These are phyloP conservation scores for Mortierella antarctica DNA, from an alignment of 192 early-diverging fungal species.

Conservation along the genomic window DNA sequence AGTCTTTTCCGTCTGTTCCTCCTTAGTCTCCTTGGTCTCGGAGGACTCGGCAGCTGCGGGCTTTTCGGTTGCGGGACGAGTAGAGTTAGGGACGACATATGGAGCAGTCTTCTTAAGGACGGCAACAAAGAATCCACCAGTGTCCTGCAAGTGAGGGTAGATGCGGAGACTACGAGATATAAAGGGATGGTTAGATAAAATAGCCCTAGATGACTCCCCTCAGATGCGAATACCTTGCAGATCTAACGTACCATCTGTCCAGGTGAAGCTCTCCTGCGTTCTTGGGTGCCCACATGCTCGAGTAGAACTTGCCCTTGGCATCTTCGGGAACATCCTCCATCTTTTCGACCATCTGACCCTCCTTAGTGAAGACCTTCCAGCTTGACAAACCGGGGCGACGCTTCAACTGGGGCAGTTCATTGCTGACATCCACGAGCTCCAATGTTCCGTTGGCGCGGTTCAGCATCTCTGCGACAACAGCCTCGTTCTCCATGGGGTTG, in stretches of 20 bases:
- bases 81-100: constrained; percentile 52
- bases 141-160: constrained; percentile 94
- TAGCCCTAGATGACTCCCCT: too few species aligned
- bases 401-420: constrained; percentile 80
- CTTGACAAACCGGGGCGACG: constrained; percentile 82
- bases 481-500: constrained; percentile 98
- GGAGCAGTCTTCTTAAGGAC: constrained; percentile 91
- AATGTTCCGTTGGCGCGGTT: constrained; percentile 74
- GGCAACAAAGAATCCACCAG: constrained; percentile 98
- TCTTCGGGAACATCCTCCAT: constrained; percentile 58
- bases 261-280: constrained; percentile 70
- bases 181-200: not conserved
- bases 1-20: constrained; percentile 14
- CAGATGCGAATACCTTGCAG: constrained; percentile 25
- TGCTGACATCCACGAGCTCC: constrained; percentile 87
- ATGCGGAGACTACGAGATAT: constrained; percentile 77
- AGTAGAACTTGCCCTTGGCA: constrained; percentile 60
- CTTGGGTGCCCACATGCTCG: constrained; percentile 70
- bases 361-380: constrained; percentile 86
- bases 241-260: constrained; percentile 69
- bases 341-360: constrained; percentile 65
- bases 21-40: not conserved
- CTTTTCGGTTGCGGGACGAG: constrained; percentile 66
- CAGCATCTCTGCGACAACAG: constrained; percentile 90
- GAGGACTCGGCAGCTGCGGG: constrained; percentile 33